Evolutionary conservation across 2,329 filamentous ascomycete species (phyloP).

Genomic region (Apiospora koreana): DNA sequence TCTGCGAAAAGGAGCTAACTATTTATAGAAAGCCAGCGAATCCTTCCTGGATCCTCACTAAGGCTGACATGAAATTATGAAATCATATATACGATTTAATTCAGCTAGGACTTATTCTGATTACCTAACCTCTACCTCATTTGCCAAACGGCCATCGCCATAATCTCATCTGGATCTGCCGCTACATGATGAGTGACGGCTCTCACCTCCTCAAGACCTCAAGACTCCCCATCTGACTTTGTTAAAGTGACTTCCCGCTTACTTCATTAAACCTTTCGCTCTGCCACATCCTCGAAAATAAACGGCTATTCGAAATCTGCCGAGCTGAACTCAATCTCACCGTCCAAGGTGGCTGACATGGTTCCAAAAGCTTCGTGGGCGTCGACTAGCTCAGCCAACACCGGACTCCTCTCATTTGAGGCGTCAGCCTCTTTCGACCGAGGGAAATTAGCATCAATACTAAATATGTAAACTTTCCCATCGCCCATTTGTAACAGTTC

Average conservation of each 20-base stretch:
- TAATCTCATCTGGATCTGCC: no score
- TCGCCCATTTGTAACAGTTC: neutral
- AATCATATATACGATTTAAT: no score
- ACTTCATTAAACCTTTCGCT: neutral
- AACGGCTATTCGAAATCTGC: neutral
- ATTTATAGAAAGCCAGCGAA: neutral
- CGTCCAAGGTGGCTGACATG: no score
- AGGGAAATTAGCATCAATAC: neutral
- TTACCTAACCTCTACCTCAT: neutral
- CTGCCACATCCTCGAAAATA: neutral
- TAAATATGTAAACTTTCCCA: neutral
- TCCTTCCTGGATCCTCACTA: neutral
- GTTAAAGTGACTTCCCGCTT: neutral
- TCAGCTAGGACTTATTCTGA: neutral
- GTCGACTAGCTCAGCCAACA: neutral
- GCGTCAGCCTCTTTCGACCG: neutral
- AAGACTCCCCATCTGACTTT: neutral
- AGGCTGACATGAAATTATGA: neutral
- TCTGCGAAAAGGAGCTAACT: neutral
- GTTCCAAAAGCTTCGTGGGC: neutral
- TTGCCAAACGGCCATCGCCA: no score
- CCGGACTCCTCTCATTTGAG: neutral
- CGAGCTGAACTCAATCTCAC: no score
- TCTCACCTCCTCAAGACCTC: neutral
- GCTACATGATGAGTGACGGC: neutral